Conservation (phyloP, 2,329 filamentous ascomycete genomes). For the Alternaria longipes region DNA sequence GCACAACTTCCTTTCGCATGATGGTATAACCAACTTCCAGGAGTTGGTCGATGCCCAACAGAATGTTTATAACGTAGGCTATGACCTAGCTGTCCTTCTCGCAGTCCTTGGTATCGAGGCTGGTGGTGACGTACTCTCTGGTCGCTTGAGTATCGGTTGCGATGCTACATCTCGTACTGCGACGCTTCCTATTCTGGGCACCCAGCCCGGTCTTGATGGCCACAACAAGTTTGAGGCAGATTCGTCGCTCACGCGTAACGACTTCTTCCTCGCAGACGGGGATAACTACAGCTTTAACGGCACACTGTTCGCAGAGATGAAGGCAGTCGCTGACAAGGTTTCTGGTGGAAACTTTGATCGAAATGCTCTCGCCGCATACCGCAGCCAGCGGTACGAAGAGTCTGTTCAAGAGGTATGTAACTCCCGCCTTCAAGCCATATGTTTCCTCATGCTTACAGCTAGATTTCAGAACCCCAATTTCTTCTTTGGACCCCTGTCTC, state of each 20-base stretch:
- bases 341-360: constrained; percentile 50
- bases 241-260: constrained; percentile 54
- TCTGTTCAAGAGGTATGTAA: constrained; percentile 42
- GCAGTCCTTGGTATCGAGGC: constrained; percentile 52
- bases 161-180: constrained; percentile 57
- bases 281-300: constrained; percentile 55
- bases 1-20: constrained; percentile 52
- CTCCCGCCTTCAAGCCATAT: not conserved
- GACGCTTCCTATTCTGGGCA: constrained; percentile 38
- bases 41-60: constrained; percentile 59
- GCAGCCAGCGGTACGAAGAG: constrained; percentile 53
- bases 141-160: constrained; percentile 57
- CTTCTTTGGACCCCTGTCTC: constrained; percentile 54
- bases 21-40: constrained; percentile 55
- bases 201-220: constrained; percentile 54
- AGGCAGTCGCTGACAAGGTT: constrained; percentile 36
- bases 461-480: constrained; percentile 43
- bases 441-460: not conserved
- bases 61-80: constrained; percentile 58
- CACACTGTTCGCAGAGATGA: constrained; percentile 54
- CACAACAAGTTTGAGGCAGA: constrained; percentile 58
- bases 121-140: constrained; percentile 54
- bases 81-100: constrained; percentile 53
- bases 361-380: constrained; percentile 51
- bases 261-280: constrained; percentile 50